Conservation (phyloP, 2,329 filamentous ascomycete species). For the Tolypocladium ovalisporum region DNA sequence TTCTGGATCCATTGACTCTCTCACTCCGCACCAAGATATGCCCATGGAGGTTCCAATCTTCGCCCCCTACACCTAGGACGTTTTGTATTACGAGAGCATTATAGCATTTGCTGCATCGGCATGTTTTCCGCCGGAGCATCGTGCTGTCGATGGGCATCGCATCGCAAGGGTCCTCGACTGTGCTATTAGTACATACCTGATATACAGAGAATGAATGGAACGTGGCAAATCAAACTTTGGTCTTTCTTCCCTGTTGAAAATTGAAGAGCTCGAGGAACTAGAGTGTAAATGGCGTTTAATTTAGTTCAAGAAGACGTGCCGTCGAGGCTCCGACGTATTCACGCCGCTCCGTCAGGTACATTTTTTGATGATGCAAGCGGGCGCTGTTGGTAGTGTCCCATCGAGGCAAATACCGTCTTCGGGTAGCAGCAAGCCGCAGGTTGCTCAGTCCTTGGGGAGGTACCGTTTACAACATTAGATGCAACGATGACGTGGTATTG, state of each 20-base stretch:
- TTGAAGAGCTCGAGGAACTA: not conserved
- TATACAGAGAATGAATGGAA: not conserved
- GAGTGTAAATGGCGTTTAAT: not conserved
- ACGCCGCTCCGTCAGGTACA: too few relatives aligned
- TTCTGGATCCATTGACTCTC: conserved; percentile 13
- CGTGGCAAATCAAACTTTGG: not conserved
- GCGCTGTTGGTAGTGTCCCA: too few relatives aligned
- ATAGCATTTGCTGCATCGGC: not conserved
- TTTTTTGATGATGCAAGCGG: not conserved
- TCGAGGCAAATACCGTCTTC: too few relatives aligned
- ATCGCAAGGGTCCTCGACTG: not conserved
- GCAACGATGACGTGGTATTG: too few relatives aligned
- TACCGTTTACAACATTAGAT: too few relatives aligned
- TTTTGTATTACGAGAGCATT: not conserved
- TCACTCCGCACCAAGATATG: conserved; percentile 11
- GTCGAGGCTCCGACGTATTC: not conserved
- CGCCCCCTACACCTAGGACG: conserved; percentile 2
- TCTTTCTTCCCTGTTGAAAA: not conserved
- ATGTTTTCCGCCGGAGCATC: not conserved
- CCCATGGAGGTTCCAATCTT: conserved; percentile 16
- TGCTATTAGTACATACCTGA: not conserved
- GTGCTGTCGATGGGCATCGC: not conserved
- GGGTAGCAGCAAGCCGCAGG: too few relatives aligned
- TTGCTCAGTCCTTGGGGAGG: too few relatives aligned
- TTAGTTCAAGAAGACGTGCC: not conserved